Evolutionary conservation across 148 eudicot genomes (phyloP), one percentile per base, ranked within the genome.

Genomic region (Camellia granthamiana): DNA sequence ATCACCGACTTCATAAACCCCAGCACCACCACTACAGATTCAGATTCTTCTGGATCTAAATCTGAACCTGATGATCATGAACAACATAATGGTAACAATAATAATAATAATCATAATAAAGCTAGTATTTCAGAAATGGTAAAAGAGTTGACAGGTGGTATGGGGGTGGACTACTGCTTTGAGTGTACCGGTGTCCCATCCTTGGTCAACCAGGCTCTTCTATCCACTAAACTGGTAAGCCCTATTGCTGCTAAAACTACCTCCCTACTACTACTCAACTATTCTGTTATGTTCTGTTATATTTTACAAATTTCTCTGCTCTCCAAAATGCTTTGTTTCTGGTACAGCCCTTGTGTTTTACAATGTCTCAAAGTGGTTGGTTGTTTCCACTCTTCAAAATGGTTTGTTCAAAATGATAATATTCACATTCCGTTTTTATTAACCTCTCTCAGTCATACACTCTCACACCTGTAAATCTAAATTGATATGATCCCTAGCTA

Each of bases 1-100:
- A 85, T 90, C 82, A 90, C 91, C 0, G 89, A 90, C 19, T 90
- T 86, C 76, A 87, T 90, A 14, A 87, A 88, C 74, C 91, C 91
- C 3, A 83, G 69, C 56, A 54, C 38, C 38, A 30, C 38, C 38
- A 30, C 38, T 30, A 30, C 38, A 30, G 38, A 30, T 30, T 30
- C 38, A 30, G 38, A 30, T 30, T 30, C 38, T 30, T 30, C 38
- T 30, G 38, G 1, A 30, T 30, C 38, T 30, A 30, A 30, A 30
- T 30, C 38, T 30, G 38, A 30, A 30, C 38, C 38, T 30, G 38
- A 30, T 30, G 38, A 30, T 30, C 38, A 30, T 30, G 38, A 1
- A 9, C 72, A 18, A 42, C 61, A 16, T 13, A 51, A 9, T 9
- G 2, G 54, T 9, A 51, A 9, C 54, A 51, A 9, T 9, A 9